phyloP scores from a whole-genome alignment of 2,329 filamentous ascomycete genomes.

The Parasarocladium wereldwijsianum region DNA sequence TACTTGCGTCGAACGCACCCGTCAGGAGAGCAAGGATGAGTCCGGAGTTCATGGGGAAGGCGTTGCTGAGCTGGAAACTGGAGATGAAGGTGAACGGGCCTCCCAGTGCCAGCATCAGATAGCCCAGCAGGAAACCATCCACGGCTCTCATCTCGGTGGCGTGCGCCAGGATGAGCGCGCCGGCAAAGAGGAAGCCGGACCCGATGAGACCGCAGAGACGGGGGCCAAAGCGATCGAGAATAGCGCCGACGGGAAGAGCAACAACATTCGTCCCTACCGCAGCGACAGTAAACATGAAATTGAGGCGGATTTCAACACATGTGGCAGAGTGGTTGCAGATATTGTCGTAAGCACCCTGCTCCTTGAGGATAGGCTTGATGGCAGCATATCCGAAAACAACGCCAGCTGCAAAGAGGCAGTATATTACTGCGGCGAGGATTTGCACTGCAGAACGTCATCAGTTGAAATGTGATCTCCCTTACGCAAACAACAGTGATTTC shows the following conservation, averaged over 20 bases:
- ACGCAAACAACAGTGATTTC: conserved; percentile 3
- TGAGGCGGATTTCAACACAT: conserved; percentile 46
- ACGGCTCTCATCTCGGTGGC: conserved; percentile 39
- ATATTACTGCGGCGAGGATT: conserved; percentile 14
- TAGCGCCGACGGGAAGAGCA: conserved; percentile 70
- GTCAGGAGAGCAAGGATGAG: conserved; percentile 69
- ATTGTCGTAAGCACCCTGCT: conserved; percentile 58
- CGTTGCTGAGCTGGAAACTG: conserved; percentile 72
- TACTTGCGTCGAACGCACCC: conserved; percentile 72
- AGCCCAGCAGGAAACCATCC: conserved; percentile 62
- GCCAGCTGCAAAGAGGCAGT: conserved; percentile 62
- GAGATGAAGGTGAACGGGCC: conserved; percentile 74
- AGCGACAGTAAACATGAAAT: conserved; percentile 85
- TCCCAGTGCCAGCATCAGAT: conserved; percentile 62
- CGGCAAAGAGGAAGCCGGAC: conserved; percentile 50
- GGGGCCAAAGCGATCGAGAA: conserved; percentile 72
- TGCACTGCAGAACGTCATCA: too few relatives aligned
- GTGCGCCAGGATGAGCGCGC: conserved; percentile 57
- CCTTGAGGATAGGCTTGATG: conserved; percentile 65
- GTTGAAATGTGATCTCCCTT: too few relatives aligned
- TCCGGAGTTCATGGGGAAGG: conserved; percentile 63
- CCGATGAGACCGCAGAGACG: conserved; percentile 58
- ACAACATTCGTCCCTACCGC: conserved; percentile 80
- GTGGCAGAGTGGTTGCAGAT: conserved; percentile 34
- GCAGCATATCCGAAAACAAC: conserved; percentile 77